Percentiles rank a stretch among this genome's conserved stretches.
Evolutionary conservation across 352 stramenopile species (phyloP).

Genomic region (Phytopythium litorale): DNA sequence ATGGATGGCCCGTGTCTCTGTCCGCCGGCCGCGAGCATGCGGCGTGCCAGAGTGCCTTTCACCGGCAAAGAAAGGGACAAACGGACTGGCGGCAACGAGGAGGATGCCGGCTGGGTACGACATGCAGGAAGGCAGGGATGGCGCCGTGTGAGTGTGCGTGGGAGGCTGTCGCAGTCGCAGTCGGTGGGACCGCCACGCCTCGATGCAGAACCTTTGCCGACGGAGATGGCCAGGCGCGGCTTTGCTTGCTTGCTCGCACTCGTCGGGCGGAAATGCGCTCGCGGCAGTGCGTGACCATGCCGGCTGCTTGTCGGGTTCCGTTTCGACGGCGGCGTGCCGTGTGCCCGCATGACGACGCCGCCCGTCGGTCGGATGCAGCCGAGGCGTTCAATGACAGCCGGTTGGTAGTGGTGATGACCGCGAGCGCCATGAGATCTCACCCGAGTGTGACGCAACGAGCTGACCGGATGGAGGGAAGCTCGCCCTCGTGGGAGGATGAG

Average conservation of each 20-base stretch:
- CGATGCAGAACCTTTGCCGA: neutral
- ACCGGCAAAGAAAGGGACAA: conserved; percentile 2
- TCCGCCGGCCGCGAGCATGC: neutral
- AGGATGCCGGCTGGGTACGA: neutral
- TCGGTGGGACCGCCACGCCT: neutral
- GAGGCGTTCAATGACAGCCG: neutral
- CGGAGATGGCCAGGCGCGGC: neutral
- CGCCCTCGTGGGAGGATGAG: neutral
- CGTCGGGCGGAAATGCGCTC: neutral
- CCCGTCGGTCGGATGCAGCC: neutral
- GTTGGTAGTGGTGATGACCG: neutral
- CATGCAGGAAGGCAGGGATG: neutral
- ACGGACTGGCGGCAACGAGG: neutral
- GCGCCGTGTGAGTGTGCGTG: neutral
- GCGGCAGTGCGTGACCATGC: neutral
- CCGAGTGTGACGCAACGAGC: neutral
- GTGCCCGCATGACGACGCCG: neutral
- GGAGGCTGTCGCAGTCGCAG: neutral
- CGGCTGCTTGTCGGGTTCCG: no score
- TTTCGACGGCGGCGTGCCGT: no score
- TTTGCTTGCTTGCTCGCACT: conserved; percentile 1
- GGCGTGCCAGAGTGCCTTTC: neutral
- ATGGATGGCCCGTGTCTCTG: conserved; percentile 1
- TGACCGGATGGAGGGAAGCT: neutral
- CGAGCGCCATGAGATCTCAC: neutral